Evolutionary conservation across 768 basidiomycete species (phyloP), one percentile per base, ranked within the genome.

Genomic region (Termitomyces sp.): DNA sequence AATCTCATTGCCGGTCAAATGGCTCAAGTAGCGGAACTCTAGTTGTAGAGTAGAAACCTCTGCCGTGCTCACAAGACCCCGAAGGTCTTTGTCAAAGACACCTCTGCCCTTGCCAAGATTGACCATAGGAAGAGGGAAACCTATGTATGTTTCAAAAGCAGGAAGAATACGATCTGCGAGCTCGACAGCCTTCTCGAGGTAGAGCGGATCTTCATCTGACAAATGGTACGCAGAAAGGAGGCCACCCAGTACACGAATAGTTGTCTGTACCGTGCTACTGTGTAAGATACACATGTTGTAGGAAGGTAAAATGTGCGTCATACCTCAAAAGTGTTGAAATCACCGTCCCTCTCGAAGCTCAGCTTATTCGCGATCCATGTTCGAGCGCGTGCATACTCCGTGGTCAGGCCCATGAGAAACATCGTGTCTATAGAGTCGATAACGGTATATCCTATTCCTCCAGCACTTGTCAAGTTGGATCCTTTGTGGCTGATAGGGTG

Each of bases 291-390:
- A 13, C 30, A 45, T 52, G n/a, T 41, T 15, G 46, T 4, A 22
- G 18, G 50, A 57, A 31, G 36, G 8, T 24, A 1, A 18, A 37
- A 41, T 61, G 5, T n/a, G 9, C 2, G 12, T 60, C 85, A 45
- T 61, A 92, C 94, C 80, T 98, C 95, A 65, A 98, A 98, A 0
- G 92, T 94, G 70, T 87, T 97, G 70, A 90, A 91, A 33, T 80
- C 72, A 39, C 78, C 92, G 65, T 94, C 87, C 18, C 84, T 78
- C 20, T 95, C 90, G 63, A 96, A 93, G 8, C 78, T 75, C 57
- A 97, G 74, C 31, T 82, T 75, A 13, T 80, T 76, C 22, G 77
- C 79, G 11, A 95, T 80, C 95, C 95, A 98, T 42, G 81, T 68
- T 20, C 89, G 77, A 4, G 93, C 90, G 7, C 93, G 80, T 46